Evolutionary conservation across 2,329 filamentous ascomycete species (phyloP).

Genomic region (Parasarocladium wereldwijsianum): DNA sequence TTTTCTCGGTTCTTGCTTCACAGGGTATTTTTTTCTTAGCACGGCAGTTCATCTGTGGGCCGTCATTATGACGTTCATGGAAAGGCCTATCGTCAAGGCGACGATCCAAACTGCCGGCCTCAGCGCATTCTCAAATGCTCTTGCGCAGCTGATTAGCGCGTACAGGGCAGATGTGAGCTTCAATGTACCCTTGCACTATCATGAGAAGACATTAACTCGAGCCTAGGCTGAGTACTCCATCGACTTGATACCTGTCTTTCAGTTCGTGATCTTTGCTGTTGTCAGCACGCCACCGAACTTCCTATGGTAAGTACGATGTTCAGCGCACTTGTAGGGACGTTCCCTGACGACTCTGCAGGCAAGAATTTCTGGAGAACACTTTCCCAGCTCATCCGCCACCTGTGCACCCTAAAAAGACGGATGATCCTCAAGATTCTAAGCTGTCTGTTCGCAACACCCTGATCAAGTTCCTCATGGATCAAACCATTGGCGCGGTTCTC

Average conservation of each 20-base stretch:
- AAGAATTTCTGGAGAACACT: conserved; percentile 57
- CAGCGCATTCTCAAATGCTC: conserved; percentile 52
- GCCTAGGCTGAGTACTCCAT: conserved; percentile 43
- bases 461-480: conserved; percentile 54
- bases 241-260: conserved; percentile 53
- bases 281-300: conserved; percentile 72
- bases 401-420: conserved; percentile 16
- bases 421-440: conserved; percentile 21
- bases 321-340: neutral
- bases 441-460: conserved; percentile 49
- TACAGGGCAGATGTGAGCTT: conserved; percentile 1
- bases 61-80: too few species aligned
- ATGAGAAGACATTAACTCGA: neutral
- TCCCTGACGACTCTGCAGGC: conserved; percentile 30
- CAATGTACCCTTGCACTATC: neutral
- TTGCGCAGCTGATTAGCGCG: conserved; percentile 52
- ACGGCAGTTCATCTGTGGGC: too few species aligned
- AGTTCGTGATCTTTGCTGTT: conserved; percentile 62
- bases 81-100: conserved; percentile 42
- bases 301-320: conserved; percentile 44
- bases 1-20: too few species aligned
- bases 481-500: conserved; percentile 47
- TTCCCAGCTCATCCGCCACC: conserved; percentile 52
- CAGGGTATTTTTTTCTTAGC: too few species aligned
- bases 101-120: conserved; percentile 53